Evolutionary conservation across 306 rosid genomes (phyloP), one percentile per base, ranked within the genome.

Genomic region (Carpinus fangiana): DNA sequence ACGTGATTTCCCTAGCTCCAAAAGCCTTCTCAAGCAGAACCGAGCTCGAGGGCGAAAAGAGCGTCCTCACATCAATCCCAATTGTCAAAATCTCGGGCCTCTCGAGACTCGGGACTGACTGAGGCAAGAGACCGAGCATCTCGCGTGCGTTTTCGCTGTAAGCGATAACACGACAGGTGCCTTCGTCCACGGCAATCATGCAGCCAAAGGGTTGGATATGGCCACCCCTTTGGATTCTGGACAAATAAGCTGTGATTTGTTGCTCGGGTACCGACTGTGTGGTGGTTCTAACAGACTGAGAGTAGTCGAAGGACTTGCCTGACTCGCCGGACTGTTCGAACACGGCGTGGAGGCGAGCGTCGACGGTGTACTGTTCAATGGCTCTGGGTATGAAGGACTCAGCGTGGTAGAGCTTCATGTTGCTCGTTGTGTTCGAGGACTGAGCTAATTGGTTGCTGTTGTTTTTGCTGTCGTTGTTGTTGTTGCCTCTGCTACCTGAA

Each of bases 281-380:
- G 13, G 90, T 26, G 53, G 84, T 61, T 28, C 75, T 78, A 11
- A 89, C 0, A 8, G 90, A 85, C 28, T 91, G 87, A 0, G 92
- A 74, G 81, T 92, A 90, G 62, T 91, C 90, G 62, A 92, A 92
- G 8, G 92, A 88, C 87, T 87, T 88, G n/a, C 90, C 90, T 0
- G 92, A 83, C 80, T 87, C 93, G 38, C 97, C 93, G 0, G 98
- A 91, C 77, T 87, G 93, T 73, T 96, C 99, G 76, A 89, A 96
- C 4, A 91, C 99, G 0, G 98, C 92, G 79, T 96, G 98, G 8
- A 96, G 97, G 4, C 97, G 85, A 14, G 99, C 99, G 53, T 96
- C 99, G 7, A 81, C 89, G 3, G 99, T 96, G 90, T 90, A 93
- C 90, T 96, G 99, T 1, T 98, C 99, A 46, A 96, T 86, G 46